These are phyloP conservation scores for Brassica balearica DNA, from an alignment of 441 rosid species.

Conservation along the genomic window DNA sequence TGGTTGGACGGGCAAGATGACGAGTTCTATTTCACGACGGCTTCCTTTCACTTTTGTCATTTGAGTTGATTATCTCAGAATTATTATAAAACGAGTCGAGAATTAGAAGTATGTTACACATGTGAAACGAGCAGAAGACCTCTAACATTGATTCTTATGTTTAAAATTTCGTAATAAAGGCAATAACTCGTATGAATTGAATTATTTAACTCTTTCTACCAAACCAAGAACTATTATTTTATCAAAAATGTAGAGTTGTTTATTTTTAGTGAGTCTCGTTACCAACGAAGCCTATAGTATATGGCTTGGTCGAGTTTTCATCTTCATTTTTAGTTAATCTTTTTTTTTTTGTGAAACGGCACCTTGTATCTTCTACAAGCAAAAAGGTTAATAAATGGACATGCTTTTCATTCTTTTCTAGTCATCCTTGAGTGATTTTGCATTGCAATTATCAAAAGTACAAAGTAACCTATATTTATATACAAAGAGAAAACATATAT, in stretches of 20 bases:
- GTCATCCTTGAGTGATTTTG: too few species aligned
- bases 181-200: slow-evolving; percentile 2
- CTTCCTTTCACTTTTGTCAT: neutral
- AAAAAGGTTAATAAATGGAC: too few species aligned
- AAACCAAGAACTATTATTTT: neutral
- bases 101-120: slow-evolving; percentile 9
- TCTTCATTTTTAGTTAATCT: too few species aligned
- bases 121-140: neutral
- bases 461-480: neutral
- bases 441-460: neutral
- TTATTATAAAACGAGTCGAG: neutral
- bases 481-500: neutral
- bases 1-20: neutral
- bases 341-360: too few species aligned
- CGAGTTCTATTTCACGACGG: neutral
- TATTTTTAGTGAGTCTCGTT: too few species aligned
- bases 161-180: neutral
- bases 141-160: neutral
- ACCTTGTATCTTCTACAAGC: too few species aligned
- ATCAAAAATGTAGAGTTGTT: too few species aligned
- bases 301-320: too few species aligned
- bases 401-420: too few species aligned
- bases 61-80: neutral
- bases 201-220: neutral
- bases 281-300: too few species aligned